These are phyloP conservation scores for Pseudotulostoma volvatum DNA, from an alignment of 495 filamentous ascomycete genomes.

Conservation along the genomic window DNA sequence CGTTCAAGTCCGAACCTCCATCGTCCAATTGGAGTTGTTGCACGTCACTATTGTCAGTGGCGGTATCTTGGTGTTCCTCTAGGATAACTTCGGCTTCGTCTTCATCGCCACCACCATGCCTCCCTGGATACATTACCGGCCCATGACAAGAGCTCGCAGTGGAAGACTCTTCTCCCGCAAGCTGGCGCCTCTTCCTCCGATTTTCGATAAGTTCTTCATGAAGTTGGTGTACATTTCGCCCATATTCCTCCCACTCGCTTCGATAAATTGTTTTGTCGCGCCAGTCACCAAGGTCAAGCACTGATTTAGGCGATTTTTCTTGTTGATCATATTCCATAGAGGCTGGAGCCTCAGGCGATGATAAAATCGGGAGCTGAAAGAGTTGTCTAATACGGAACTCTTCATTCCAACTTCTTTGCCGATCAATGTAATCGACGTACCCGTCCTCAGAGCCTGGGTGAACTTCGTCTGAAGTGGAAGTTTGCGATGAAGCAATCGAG, in stretches of 20 bases:
- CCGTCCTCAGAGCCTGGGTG: slow-evolving; percentile 24
- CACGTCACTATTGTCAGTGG: no score
- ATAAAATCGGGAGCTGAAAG: not conserved
- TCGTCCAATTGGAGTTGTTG: no score
- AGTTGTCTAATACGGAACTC: slow-evolving; percentile 28
- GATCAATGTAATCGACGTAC: slow-evolving; percentile 40
- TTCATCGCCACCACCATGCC: no score
- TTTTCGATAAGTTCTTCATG: slow-evolving; percentile 20
- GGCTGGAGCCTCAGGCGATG: not conserved
- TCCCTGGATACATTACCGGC: no score
- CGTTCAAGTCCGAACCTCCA: no score
- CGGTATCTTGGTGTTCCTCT: no score
- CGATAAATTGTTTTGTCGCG: slow-evolving; percentile 26
- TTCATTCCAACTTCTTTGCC: slow-evolving; percentile 30
- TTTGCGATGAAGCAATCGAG: no score
- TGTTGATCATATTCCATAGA: not conserved
- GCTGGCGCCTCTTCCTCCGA: slow-evolving; percentile 17
- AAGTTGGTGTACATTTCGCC: slow-evolving; percentile 15
- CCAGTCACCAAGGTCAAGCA: slow-evolving; percentile 27
- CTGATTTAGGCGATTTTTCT: slow-evolving; percentile 13
- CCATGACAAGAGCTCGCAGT: no score
- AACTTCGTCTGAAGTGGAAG: not conserved
- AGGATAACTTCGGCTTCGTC: no score
- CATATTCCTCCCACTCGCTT: slow-evolving; percentile 35
- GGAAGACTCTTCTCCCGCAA: no score